phyloP scores from a whole-genome alignment of 805 yeast species.

The Blastobotrys attinorum region DNA sequence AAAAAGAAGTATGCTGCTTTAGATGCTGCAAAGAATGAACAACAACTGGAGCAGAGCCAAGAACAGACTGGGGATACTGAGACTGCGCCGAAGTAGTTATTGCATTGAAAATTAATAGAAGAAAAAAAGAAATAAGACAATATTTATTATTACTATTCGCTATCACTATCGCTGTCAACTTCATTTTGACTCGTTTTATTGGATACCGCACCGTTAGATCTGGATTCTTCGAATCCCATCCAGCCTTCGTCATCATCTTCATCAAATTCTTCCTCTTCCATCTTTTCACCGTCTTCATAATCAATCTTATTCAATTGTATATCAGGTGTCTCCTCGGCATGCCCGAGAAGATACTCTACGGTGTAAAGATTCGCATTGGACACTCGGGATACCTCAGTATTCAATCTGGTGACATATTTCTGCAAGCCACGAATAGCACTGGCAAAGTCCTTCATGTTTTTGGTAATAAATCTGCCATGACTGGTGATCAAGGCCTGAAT shows the following conservation, averaged over 20 bases:
- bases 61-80: too few species aligned
- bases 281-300: conserved; percentile 26
- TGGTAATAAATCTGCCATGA: conserved; percentile 71
- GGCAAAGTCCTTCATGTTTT: conserved; percentile 53
- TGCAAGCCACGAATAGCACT: conserved; percentile 62
- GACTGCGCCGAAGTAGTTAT: too few species aligned
- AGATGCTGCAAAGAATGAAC: conserved; percentile 10
- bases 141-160: neutral
- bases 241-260: conserved; percentile 32
- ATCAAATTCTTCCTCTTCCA: conserved; percentile 28
- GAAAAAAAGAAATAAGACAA: conserved; percentile 19
- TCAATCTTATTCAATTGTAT: conserved; percentile 4
- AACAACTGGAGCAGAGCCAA: conserved; percentile 4
- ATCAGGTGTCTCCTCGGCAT: neutral
- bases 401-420: conserved; percentile 64
- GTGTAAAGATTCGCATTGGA: conserved; percentile 23
- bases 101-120: neutral
- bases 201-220: conserved; percentile 2
- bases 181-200: neutral
- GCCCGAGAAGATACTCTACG: conserved; percentile 13
- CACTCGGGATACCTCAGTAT: conserved; percentile 49
- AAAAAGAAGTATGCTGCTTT: conserved; percentile 21
- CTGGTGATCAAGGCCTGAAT: conserved; percentile 54
- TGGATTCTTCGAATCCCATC: conserved; percentile 26
- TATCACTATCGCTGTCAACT: conserved; percentile 5